phyloP scores from a whole-genome alignment of 2,329 filamentous ascomycete genomes.

The Chrysoporthe cubensis region DNA sequence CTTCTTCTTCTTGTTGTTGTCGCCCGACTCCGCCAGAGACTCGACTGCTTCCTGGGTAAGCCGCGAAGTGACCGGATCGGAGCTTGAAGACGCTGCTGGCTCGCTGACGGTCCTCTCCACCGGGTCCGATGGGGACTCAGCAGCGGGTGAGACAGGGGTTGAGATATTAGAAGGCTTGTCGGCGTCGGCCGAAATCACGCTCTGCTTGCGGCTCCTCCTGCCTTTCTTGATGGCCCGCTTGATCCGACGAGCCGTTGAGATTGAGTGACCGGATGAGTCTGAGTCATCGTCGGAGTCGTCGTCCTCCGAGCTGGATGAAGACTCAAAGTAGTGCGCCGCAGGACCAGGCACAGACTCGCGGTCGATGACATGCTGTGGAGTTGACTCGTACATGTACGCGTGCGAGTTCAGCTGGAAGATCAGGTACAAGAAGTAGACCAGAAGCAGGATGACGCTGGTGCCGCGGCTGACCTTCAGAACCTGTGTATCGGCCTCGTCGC shows the following conservation, averaged over 20 bases:
- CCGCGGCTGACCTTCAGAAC: constrained; percentile 77
- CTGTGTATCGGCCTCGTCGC: constrained; percentile 57
- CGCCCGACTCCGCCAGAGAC: constrained; percentile 29
- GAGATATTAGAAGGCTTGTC: constrained; percentile 34
- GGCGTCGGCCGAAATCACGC: constrained; percentile 55
- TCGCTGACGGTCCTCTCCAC: constrained; percentile 28
- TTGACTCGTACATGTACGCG: constrained; percentile 69
- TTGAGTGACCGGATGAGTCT: constrained; percentile 52
- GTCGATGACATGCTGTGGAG: constrained; percentile 67
- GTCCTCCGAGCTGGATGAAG: constrained; percentile 46
- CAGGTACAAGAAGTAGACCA: constrained; percentile 75
- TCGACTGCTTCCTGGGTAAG: constrained; percentile 26
- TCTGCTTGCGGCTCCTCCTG: constrained; percentile 67
- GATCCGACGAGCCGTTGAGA: constrained; percentile 61
- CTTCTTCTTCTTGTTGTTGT: constrained; percentile 28
- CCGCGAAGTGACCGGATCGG: constrained; percentile 18
- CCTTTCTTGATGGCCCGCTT: constrained; percentile 64
- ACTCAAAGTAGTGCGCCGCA: constrained; percentile 66
- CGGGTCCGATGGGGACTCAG: constrained; percentile 9
- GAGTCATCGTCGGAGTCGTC: constrained; percentile 58
- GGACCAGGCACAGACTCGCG: constrained; percentile 69
- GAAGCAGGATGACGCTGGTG: constrained; percentile 73
- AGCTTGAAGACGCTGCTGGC: constrained; percentile 26
- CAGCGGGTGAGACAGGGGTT: constrained; percentile 12
- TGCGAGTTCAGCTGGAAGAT: constrained; percentile 77